Evolutionary conservation across 495 filamentous ascomycete genomes (phyloP), one percentile per base, ranked within the genome.

Genomic region (Penicillium verhagenii): DNA sequence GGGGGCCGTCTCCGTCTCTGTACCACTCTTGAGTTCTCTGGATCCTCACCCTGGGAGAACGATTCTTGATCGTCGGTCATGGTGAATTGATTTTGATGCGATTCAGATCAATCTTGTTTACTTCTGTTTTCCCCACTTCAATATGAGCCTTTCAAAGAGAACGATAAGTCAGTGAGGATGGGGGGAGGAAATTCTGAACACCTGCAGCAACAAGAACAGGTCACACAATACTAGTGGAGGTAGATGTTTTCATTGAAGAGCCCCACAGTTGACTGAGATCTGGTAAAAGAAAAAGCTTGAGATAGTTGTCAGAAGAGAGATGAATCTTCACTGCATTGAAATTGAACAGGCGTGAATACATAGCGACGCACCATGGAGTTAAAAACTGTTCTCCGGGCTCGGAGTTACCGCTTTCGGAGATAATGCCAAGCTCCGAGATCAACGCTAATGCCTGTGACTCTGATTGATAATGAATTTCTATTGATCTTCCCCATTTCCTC

Each of bases 1-100:
- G 72, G 67, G 48, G 72, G 71, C 48, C 74, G 60, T 42, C 72
- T 72, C 9, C 74, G 68, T 11, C 70, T 60, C 29, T 68, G 66
- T 14, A 65, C 46, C 16, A 56, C 57, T 62, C 47, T 64, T 4
- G 56, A 31, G 10, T 38, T 46, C 21, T 61, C 43, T 49, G 48
- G 53, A 33, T 49, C 19, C 28, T 58, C 56, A 1, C 47, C 58
- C 13, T 53, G 47, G 6, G 50, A 47, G 2, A 21, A 2, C 6
- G 9, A 20, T 9, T 66, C 49, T 14, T 57, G 54, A 31, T 56
- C 20, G 14, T 55, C 43, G 20, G 21, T 21, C 53, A 60, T 58
- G 14, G 10, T 21, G 8, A 16, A 11, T 19, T 35, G 26, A 51
- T 16, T 10, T 6, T 26, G 23, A 3, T 9, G 39, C 16, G 14